Base-by-base conservation (phyloP, 371 early-diverging fungal genomes). In the Nematocida minor region DNA sequence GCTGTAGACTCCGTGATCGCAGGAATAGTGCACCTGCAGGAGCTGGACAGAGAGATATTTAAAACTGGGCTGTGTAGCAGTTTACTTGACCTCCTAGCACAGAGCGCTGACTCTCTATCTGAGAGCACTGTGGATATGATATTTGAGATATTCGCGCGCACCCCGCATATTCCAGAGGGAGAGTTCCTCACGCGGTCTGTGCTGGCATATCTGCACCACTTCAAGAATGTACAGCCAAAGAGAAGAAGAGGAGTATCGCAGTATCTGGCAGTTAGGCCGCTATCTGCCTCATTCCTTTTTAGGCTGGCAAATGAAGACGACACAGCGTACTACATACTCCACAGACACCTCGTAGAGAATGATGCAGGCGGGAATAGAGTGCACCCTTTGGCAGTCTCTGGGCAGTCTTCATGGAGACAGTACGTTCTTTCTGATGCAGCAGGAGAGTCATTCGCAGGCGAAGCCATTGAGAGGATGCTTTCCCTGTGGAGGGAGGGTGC, bases 281-380 rank as follows among this genome's bases (percentile, higher is more conserved):
- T 79, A 16, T 34, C 64, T 14, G 48, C 49, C 7, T n/a, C 38
- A 34, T 29, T 66, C 20, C 60, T 74, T 20, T 74, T 63, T 34
- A 49, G 64, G 38, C 79, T 74, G 11, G 60, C 77, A 32, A 64
- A 64, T 31, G 77, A 74, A 4, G 77, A 74, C 31, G 77, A 74
- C 42, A 34, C 60, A 22, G 60, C 77, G n/a, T 74, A 74, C 55
- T 74, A 54, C 46, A 66, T 74, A 11, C 53, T 74, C n/a, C 57
- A 41, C 57, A 57, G 34, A 36, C 38, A 57, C 27, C 34, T 57
- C 34, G 14, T 32, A 36, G 57, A 57, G 38, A 34, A 14, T 7
- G 18, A 16, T 11, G 57, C 57, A 4, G 36, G 36, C 11, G 34
- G 38, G 7, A n/a, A 14, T 9, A 47, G 16, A 11, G 16, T 4